Base-by-base conservation (phyloP, 768 basidiomycete species). In the Collybia mongolica region DNA sequence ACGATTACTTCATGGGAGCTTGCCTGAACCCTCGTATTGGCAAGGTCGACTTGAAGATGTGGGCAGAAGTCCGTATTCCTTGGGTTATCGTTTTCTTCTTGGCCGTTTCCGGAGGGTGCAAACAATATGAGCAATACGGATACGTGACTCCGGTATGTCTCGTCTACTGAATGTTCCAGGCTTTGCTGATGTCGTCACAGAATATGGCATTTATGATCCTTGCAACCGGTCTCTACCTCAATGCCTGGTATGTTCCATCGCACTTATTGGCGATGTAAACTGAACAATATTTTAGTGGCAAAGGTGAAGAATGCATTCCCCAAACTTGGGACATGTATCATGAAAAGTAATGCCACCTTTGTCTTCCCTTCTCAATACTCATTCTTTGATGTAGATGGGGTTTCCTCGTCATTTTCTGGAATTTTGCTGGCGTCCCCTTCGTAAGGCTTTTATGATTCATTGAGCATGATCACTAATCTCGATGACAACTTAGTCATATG, bases 291-390 rank as follows among this genome's bases (percentile, higher is more conserved):
- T 36, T 28, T 49, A 90, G 89, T 62, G 90, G 81, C 53, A 97
- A 97, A 67, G 94, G 89, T 37, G 94, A 96, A 61, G 93, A 96
- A 62, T 93, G 90, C 60, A 93, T 95, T 54, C 92, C 93, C 5
- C 92, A 96, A 68, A 95, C 93, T 2, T 98, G 97, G 96, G 97
- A 98, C 61, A 99, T 99, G 93, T 97, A 86, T 75, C 92, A 96
- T 60, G 96, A 99, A 65, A 99, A 99, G 80, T 88, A 71, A 54
- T 12, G 11, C 76, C 11, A 29, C n/a, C 7, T n/a, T 1, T 49
- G 57, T 54, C 8, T 38, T 24, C 24, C 23, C 8, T 29, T 24
- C 42, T 46, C 22, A 18, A 19, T 52, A 12, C 17, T 54, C 37
- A 51, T 45, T 14, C 14, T 28, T 5, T 40, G 4, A 44, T 44